phyloP scores from a whole-genome alignment of 768 basidiomycete genomes.

The Lactarius indigo region DNA sequence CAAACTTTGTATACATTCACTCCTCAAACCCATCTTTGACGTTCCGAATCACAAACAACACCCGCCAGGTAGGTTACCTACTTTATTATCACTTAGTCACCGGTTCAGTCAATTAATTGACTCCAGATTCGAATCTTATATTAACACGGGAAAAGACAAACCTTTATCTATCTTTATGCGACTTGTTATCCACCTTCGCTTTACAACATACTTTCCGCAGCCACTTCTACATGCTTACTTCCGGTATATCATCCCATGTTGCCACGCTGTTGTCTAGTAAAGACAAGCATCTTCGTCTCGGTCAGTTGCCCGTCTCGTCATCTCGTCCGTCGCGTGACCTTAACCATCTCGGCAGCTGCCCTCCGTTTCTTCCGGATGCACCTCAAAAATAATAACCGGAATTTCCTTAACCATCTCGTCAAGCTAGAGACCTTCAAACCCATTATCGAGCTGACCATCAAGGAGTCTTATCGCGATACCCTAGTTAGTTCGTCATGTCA shows the following conservation, averaged over 20 bases:
- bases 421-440: slow-evolving; percentile 84
- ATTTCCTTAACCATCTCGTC: slow-evolving; percentile 68
- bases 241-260: slow-evolving; percentile 68
- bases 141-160: slow-evolving; percentile 74
- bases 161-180: slow-evolving; percentile 85
- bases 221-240: slow-evolving; percentile 85
- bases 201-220: slow-evolving; percentile 89
- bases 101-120: slow-evolving; percentile 6
- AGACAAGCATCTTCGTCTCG: slow-evolving; percentile 91
- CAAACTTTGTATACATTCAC: slow-evolving; percentile 69
- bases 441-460: slow-evolving; percentile 76
- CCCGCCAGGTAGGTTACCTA: slow-evolving; percentile 26
- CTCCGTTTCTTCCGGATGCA: slow-evolving; percentile 89
- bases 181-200: slow-evolving; percentile 85
- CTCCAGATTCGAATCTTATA: slow-evolving; percentile 47
- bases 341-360: slow-evolving; percentile 52
- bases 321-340: slow-evolving; percentile 21
- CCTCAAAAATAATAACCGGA: slow-evolving; percentile 77
- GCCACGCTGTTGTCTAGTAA: slow-evolving; percentile 73
- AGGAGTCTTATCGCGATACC: slow-evolving; percentile 85
- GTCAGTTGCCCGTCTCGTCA: slow-evolving; percentile 44
- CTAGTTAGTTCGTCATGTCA: slow-evolving; percentile 92
- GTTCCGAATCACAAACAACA: slow-evolving; percentile 62
- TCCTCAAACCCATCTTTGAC: slow-evolving; percentile 76
- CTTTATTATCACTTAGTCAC: not conserved